Conservation (phyloP, 1,284 basidiomycete species). For the Cystobasidium slooffiae region DNA sequence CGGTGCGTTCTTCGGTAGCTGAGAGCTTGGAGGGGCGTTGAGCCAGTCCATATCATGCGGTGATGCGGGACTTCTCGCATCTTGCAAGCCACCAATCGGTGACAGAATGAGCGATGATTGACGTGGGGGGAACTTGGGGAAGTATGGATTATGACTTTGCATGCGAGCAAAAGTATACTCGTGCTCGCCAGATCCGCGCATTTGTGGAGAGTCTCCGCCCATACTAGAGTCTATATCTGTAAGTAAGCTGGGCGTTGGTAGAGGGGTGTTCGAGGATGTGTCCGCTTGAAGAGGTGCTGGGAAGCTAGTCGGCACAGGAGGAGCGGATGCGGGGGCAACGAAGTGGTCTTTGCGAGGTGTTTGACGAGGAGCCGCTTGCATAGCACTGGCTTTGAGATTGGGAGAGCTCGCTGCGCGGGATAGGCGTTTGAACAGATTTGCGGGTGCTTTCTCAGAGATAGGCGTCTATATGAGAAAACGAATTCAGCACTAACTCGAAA, state of each 20-base stretch:
- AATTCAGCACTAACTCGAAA: not conserved
- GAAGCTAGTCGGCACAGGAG: conserved; percentile 22
- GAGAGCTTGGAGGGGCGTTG: not conserved
- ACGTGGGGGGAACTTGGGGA: conserved; percentile 11
- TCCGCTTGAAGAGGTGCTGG: not conserved
- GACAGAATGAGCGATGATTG: not conserved
- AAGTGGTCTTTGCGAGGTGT: conserved; percentile 1
- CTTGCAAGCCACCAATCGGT: not conserved
- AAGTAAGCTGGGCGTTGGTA: conserved; percentile 18
- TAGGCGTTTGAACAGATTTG: conserved; percentile 21
- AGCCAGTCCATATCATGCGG: conserved; percentile 12
- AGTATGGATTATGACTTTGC: conserved; percentile 22
- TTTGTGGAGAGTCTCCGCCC: conserved; percentile 1
- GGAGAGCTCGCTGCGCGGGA: conserved; percentile 40
- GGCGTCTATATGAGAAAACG: not conserved
- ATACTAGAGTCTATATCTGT: conserved; percentile 22
- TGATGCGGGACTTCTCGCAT: not conserved
- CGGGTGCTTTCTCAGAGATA: conserved; percentile 9
- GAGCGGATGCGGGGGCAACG: conserved; percentile 30
- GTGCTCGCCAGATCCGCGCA: not conserved
- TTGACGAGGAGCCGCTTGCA: not conserved
- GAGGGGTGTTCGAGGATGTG: not conserved
- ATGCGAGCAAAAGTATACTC: not conserved
- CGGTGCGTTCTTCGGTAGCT: not conserved
- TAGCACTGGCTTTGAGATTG: conserved; percentile 22